Evolutionary conservation across 352 stramenopile genomes (phyloP), one percentile per base, ranked within the genome.

Genomic region (Thraustotheca clavata): DNA sequence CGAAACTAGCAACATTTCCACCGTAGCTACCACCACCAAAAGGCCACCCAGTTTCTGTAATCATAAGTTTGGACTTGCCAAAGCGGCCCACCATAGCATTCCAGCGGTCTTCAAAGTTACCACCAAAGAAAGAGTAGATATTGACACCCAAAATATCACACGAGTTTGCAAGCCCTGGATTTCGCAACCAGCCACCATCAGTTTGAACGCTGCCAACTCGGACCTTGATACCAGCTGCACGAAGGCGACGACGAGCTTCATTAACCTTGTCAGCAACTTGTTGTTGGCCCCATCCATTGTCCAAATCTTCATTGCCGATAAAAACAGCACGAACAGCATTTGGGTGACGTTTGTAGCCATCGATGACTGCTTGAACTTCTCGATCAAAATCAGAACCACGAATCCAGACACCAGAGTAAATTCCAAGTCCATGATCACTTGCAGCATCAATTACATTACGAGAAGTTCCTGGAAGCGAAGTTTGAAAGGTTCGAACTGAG

Each of bases 241-340:
- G 66, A 49, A 62, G 67, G 6, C 34, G 60, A 41, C 55, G 61
- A 26, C 54, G 38, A 9, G 76, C 83, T 54, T 76, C 71, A 0
- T 29, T 36, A 26, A 77, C 36, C 14, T 61, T 86, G 3, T 32
- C 40, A 65, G 86, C 81, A 49, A 92, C 71, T 35, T 79, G 70
- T 11, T 48, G 26, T 14, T 49, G 67, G 34, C 67, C 75, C 49
- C 46, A 69, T 32, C 71, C 66, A 71, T 87, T 86, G 46, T 72
- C 59, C 18, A 92, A 70, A 73, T 86, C 74, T 60, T 92, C 83
- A 71, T 92, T 92, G 35, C 83, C 83, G 26, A 87, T 79, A 70
- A 75, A 92, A 39, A 92, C 73, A 6, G 70, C 70, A 18, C 83
- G 57, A 16, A 92, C 69, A 0, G 49, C 60, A 16, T 52, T 43